Percentiles rank a stretch among this genome's conserved stretches.
Conservation (phyloP, 192 early-diverging fungal genomes). For the Phlyctochytrium planicorne region DNA sequence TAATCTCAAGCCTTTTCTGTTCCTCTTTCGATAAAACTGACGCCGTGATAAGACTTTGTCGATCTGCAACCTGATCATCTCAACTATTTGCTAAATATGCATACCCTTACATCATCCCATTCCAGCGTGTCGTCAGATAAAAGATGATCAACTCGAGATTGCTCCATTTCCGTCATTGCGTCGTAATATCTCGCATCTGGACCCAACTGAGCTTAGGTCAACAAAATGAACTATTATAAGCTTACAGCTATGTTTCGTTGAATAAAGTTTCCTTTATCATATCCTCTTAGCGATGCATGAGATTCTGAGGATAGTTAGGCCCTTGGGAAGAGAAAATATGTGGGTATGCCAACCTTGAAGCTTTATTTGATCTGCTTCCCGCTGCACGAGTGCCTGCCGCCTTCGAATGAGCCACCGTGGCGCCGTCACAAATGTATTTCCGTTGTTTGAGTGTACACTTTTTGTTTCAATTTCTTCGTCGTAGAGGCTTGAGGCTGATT, state of each 20-base stretch:
- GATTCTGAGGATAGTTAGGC: no score
- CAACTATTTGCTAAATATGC: no score
- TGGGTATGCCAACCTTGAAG: not conserved
- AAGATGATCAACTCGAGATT: constrained; percentile 37
- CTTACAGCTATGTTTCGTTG: constrained; percentile 46
- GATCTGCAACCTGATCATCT: no score
- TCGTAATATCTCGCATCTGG: constrained; percentile 48
- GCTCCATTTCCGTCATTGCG: constrained; percentile 52
- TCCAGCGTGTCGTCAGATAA: constrained; percentile 5
- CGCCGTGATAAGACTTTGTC: no score
- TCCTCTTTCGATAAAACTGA: no score
- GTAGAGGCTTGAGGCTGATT: not conserved
- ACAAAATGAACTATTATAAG: not conserved
- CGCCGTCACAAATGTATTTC: constrained; percentile 49
- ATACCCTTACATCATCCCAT: constrained; percentile 4
- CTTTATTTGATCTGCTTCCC: not conserved
- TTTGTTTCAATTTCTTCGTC: constrained; percentile 37
- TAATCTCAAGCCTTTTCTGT: no score
- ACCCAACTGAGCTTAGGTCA: constrained; percentile 31
- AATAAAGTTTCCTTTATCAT: constrained; percentile 49
- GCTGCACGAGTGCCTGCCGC: not conserved
- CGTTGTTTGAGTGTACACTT: constrained; percentile 43
- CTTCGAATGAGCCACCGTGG: constrained; percentile 29
- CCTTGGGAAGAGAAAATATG: no score
- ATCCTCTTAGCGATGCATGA: constrained; percentile 26